Evolutionary conservation across 495 filamentous ascomycete genomes (phyloP).

Genomic region (Penicillium dipodomyicola): DNA sequence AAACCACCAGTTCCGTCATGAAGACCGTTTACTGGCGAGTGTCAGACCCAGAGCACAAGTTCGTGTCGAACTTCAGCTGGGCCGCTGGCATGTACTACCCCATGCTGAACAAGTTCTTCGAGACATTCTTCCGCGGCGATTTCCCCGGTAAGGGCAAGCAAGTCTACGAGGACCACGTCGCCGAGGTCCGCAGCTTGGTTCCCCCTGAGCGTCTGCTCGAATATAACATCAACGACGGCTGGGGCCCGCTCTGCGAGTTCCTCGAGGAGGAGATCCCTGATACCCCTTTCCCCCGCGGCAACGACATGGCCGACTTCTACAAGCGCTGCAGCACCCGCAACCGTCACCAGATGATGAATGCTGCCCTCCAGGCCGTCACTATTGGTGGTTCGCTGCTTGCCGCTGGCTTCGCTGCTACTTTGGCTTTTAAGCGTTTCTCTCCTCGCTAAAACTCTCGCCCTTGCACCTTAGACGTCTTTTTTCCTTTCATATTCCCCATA

Average conservation of each 20-base stretch:
- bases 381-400: slow-evolving; percentile 47
- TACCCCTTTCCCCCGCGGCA: slow-evolving; percentile 45
- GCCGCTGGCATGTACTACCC: slow-evolving; percentile 58
- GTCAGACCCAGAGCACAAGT: slow-evolving; percentile 53
- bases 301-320: slow-evolving; percentile 58
- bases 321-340: slow-evolving; percentile 57
- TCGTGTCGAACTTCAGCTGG: slow-evolving; percentile 54
- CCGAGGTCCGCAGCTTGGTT: slow-evolving; percentile 44
- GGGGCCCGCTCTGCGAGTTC: slow-evolving; percentile 67
- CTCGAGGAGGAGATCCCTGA: slow-evolving; percentile 58
- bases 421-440: slow-evolving; percentile 45
- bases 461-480: slow-evolving; percentile 7
- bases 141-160: slow-evolving; percentile 52
- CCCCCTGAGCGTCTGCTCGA: slow-evolving; percentile 55
- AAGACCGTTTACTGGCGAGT: slow-evolving; percentile 55
- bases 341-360: slow-evolving; percentile 61
- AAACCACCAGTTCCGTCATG: slow-evolving; percentile 43
- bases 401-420: slow-evolving; percentile 39
- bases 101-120: slow-evolving; percentile 59
- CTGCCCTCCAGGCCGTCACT: slow-evolving; percentile 50
- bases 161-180: slow-evolving; percentile 48
- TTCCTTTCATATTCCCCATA: slow-evolving; percentile 8
- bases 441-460: slow-evolving; percentile 24
- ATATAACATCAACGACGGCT: slow-evolving; percentile 63
- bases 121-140: slow-evolving; percentile 53